Evolutionary conservation across 2,329 filamentous ascomycete species (phyloP), one percentile per base, ranked within the genome.

Genomic region (Trichothecium roseum): DNA sequence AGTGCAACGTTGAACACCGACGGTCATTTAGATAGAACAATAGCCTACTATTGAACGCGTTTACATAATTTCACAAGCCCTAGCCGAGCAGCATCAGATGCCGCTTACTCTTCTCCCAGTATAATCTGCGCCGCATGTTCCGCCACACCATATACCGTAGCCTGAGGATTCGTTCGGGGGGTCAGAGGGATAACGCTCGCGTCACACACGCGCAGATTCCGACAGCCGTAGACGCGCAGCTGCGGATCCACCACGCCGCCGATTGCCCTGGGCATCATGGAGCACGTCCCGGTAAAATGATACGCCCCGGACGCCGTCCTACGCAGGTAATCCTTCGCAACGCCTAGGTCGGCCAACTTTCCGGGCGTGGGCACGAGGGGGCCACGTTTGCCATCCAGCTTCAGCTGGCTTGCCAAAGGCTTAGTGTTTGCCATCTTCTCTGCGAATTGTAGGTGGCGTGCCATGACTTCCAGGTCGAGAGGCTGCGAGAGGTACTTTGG

Each of bases 401-500:
- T 57, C 30, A 67, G 43, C 39, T 63, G 51, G 22, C 50, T 44
- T 12, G 45, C 50, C 40, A 68, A 60, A 0, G 63, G 60, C 3
- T 52, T 45, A 28, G 62, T 54, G 8, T 48, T 42, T 14, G 55
- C 31, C 17, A 37, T 27, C 15, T 39, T 40, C 39, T 52, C 61
- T 30, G 66, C 56, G 38, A 66, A 61, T 29, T 60, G 62, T 6
- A 65, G 54, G 16, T 55, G 59, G 18, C 57, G 54, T 2, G 55
- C 59, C 17, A 74, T 62, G 10, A 58, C 64, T 52, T 76, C 72
- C 31, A 78, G 47, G 45, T 78, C 74, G 26, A 74, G 60, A 4
- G 70, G 65, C 42, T 75, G 54, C 5, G 61, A 62, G 45, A 78
- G 65, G 55, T 66, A 78, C 20, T 63, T 62, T n/a, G 70, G 70